phyloP scores from a whole-genome alignment of 2,329 filamentous ascomycete genomes.

The Septoria linicola region DNA sequence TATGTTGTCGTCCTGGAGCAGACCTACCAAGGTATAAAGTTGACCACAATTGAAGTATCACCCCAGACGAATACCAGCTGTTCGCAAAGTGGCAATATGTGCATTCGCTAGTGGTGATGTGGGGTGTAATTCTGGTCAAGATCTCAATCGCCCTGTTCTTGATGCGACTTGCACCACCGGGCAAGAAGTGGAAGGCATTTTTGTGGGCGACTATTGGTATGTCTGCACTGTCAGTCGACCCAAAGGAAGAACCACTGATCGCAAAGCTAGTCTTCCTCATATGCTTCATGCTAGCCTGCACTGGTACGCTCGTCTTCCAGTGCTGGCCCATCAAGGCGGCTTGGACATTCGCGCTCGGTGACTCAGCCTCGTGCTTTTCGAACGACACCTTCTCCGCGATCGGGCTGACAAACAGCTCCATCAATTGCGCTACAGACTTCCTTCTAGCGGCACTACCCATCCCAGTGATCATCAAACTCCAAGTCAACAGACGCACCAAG shows the following conservation, averaged over 20 bases:
- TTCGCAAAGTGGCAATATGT: conserved; percentile 48
- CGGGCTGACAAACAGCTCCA: conserved; percentile 49
- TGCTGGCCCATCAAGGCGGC: conserved; percentile 48
- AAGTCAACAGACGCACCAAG: conserved; percentile 46
- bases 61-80: conserved; percentile 34
- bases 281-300: conserved; percentile 45
- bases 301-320: conserved; percentile 50
- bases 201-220: conserved; percentile 47
- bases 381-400: conserved; percentile 44
- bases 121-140: conserved; percentile 49
- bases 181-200: conserved; percentile 43
- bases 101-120: conserved; percentile 49
- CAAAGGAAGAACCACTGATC: conserved; percentile 18
- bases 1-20: not conserved
- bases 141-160: conserved; percentile 51
- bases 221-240: conserved; percentile 16
- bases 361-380: conserved; percentile 46
- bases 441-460: conserved; percentile 46
- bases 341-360: conserved; percentile 44
- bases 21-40: not conserved
- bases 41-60: conserved; percentile 12
- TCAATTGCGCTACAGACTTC: conserved; percentile 44
- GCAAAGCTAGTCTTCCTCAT: conserved; percentile 42
- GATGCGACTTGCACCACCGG: conserved; percentile 44
- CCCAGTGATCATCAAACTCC: conserved; percentile 45